Percentiles rank a stretch among this genome's conserved stretches.
phyloP scores from a whole-genome alignment of 2,329 filamentous ascomycete species.

The Atkinsonella texensis region DNA sequence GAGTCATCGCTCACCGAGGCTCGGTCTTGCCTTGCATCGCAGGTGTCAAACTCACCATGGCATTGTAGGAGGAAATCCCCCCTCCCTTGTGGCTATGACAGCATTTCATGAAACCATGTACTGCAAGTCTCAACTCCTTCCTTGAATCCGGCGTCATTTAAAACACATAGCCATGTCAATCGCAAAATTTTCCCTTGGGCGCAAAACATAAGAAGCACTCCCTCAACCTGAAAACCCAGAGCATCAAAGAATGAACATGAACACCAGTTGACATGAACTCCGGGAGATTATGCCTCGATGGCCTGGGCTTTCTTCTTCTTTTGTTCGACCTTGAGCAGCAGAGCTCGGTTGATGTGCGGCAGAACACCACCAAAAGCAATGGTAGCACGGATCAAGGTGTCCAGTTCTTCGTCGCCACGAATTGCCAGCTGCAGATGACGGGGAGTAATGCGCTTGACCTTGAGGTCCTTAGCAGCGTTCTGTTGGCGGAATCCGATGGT shows the following conservation, averaged over 20 bases:
- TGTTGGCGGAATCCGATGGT: constrained; percentile 17
- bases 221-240: constrained; percentile 1
- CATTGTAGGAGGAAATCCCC: background rate
- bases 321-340: constrained; percentile 91
- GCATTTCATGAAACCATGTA: background rate
- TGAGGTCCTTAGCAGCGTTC: constrained; percentile 98
- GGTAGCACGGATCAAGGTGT: constrained; percentile 92
- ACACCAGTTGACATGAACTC: background rate
- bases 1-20: background rate
- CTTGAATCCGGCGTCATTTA: background rate
- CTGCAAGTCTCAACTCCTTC: background rate
- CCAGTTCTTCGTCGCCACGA: constrained; percentile 94
- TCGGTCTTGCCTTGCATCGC: background rate
- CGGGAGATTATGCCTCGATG: constrained; percentile 27
- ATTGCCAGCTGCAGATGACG: constrained; percentile 97
- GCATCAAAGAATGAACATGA: background rate
- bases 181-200: constrained; percentile 2
- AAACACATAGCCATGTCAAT: background rate
- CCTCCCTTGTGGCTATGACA: background rate
- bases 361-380: constrained; percentile 98
- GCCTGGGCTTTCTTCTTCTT: constrained; percentile 86
- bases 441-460: constrained; percentile 98
- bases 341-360: constrained; percentile 95
- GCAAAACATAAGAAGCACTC: constrained; percentile 2
- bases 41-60: background rate